These are phyloP conservation scores for Pleurozium schreberi DNA, from an alignment of 225 moss, liverwort and hornwort species.

Conservation along the genomic window DNA sequence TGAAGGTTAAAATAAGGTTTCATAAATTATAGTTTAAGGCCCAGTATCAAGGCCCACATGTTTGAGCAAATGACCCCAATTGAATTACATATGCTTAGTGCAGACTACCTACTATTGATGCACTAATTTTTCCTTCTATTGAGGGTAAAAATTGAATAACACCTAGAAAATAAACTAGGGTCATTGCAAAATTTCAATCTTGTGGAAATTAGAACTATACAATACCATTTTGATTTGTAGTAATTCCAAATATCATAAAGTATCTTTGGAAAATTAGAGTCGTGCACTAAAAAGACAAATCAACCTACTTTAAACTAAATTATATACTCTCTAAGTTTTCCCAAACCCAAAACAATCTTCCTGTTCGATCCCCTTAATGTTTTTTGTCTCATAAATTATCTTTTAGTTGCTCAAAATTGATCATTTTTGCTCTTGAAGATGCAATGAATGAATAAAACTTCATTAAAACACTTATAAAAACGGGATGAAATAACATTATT, in stretches of 20 bases:
- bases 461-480: too few species aligned
- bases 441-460: too few species aligned
- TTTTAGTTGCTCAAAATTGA: too few species aligned
- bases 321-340: too few species aligned
- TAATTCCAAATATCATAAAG: neutral
- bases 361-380: too few species aligned
- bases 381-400: too few species aligned
- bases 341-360: too few species aligned
- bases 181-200: neutral
- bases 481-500: too few species aligned
- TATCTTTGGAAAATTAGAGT: neutral
- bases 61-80: neutral
- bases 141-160: neutral
- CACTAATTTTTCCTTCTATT: neutral
- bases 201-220: neutral
- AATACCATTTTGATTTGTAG: neutral
- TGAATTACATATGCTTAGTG: neutral
- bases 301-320: neutral
- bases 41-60: neutral
- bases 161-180: fast-evolving
- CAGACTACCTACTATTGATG: too few species aligned
- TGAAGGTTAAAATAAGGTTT: neutral
- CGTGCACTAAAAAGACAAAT: too few species aligned
- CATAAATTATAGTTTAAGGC: neutral
- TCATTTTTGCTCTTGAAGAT: too few species aligned